Conservation (phyloP, 2,329 filamentous ascomycete species). For the Colletotrichum navitas region DNA sequence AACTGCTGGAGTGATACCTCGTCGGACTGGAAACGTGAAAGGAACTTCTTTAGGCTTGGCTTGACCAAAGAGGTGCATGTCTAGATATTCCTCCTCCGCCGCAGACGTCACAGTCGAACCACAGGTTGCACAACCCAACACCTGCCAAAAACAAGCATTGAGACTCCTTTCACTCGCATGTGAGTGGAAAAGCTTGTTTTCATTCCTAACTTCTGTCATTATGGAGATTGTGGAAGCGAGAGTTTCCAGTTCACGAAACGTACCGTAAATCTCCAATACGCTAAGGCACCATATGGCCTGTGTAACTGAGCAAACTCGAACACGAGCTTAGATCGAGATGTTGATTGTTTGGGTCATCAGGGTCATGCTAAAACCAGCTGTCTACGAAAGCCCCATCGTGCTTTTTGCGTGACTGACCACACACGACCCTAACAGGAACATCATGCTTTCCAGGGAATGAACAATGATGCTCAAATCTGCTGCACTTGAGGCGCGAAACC, state of each 20-base stretch:
- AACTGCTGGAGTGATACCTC: background rate
- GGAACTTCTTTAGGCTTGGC: background rate
- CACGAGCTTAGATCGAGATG: conserved; percentile 7
- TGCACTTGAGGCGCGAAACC: background rate
- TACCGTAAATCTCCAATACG: background rate
- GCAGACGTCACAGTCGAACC: background rate
- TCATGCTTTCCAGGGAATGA: background rate
- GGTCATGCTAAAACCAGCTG: background rate
- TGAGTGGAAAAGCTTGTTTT: background rate
- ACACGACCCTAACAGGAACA: background rate
- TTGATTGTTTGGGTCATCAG: background rate
- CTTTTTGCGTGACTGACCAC: background rate
- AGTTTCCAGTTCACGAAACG: too few species aligned
- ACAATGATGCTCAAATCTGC: background rate
- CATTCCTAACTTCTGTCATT: background rate
- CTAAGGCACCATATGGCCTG: background rate
- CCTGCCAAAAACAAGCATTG: background rate
- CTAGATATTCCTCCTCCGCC: background rate
- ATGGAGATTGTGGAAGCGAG: background rate
- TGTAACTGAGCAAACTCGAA: background rate
- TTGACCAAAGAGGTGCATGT: background rate
- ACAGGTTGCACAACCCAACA: background rate
- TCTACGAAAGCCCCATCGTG: background rate
- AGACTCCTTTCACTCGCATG: background rate
- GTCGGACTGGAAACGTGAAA: too few species aligned